Evolutionary conservation across 441 rosid species (phyloP).

Genomic region (Eruca vesicaria): DNA sequence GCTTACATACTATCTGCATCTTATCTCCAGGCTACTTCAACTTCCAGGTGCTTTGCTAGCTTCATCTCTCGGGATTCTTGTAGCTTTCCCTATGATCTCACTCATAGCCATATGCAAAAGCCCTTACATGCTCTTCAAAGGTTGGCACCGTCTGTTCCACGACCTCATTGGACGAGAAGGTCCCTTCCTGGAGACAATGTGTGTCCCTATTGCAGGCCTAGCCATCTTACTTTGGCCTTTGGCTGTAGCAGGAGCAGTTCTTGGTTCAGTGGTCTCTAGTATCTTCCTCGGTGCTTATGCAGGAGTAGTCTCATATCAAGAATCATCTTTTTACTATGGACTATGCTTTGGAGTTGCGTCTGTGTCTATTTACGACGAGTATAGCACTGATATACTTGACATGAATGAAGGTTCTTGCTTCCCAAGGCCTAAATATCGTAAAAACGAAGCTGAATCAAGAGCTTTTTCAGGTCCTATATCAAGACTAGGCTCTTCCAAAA

Average conservation of each 20-base stretch:
- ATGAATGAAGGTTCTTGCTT: constrained; percentile 87
- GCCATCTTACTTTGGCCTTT: constrained; percentile 85
- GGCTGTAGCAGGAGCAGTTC: constrained; percentile 80
- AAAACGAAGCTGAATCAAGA: constrained; percentile 30
- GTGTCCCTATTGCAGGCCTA: constrained; percentile 91
- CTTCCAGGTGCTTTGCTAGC: constrained; percentile 63
- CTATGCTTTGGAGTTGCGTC: constrained; percentile 68
- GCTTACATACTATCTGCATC: background rate
- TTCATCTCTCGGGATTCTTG: constrained; percentile 50
- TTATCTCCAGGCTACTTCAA: constrained; percentile 50
- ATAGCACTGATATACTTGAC: constrained; percentile 81
- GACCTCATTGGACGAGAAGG: constrained; percentile 93
- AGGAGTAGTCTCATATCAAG: constrained; percentile 79
- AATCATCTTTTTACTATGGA: constrained; percentile 78
- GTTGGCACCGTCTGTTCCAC: constrained; percentile 82
- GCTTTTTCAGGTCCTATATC: constrained; percentile 42
- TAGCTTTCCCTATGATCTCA: constrained; percentile 63
- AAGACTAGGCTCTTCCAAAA: constrained; percentile 43
- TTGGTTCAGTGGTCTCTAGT: constrained; percentile 66
- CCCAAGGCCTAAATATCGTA: constrained; percentile 72
- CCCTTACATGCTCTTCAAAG: constrained; percentile 83
- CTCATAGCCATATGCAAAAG: constrained; percentile 69
- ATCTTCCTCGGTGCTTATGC: constrained; percentile 82
- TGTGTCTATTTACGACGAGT: constrained; percentile 76
- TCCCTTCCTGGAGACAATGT: constrained; percentile 89